These are phyloP conservation scores for Ustilago hordei DNA, from an alignment of 1,284 basidiomycete species.

Conservation along the genomic window DNA sequence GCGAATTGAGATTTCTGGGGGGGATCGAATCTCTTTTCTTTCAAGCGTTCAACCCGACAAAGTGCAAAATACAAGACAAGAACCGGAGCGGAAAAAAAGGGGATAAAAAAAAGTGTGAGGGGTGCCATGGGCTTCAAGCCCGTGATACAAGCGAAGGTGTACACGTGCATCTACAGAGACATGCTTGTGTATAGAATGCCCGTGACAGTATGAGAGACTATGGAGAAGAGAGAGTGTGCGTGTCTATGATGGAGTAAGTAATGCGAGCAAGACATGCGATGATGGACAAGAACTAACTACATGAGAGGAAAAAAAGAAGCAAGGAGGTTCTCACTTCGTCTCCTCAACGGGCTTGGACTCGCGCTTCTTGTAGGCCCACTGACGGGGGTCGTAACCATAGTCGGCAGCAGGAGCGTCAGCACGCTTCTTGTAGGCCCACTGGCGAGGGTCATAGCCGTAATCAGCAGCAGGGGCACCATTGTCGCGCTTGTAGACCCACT, in stretches of 20 bases:
- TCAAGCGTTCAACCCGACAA: conserved; percentile 5
- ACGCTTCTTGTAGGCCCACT: conserved; percentile 28
- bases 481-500: conserved; percentile 31
- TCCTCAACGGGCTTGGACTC: conserved; percentile 7
- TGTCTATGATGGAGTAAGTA: conserved; percentile 7
- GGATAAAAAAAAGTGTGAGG: not conserved
- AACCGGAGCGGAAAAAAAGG: not conserved
- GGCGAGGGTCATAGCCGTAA: conserved; percentile 18
- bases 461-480: conserved; percentile 22
- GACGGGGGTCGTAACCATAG: conserved; percentile 20
- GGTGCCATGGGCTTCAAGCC: not conserved
- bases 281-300: not conserved
- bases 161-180: not conserved
- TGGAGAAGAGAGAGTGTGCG: not conserved
- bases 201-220: not conserved
- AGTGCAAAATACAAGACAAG: conserved; percentile 9
- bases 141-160: not conserved
- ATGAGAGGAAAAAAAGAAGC: not conserved
- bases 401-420: conserved; percentile 21
- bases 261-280: conserved; percentile 3
- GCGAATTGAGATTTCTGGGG: not conserved
- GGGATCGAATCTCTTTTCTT: conserved; percentile 7
- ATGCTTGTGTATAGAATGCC: not conserved
- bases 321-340: conserved; percentile 2
- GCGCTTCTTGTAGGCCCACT: conserved; percentile 14